phyloP scores from a whole-genome alignment of 1,139 yeast species.

The Protomyces macrosporus region DNA sequence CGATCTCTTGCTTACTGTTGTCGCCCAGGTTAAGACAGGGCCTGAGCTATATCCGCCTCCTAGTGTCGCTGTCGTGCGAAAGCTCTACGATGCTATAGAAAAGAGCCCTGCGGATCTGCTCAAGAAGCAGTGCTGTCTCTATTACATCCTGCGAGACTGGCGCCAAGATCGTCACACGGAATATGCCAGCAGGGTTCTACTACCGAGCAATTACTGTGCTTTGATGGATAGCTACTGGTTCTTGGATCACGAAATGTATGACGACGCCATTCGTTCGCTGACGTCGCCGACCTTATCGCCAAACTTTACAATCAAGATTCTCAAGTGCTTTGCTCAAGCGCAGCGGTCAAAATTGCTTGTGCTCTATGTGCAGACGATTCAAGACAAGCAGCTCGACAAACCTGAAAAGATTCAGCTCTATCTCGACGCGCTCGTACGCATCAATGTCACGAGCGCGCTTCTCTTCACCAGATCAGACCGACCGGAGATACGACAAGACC shows the following conservation, averaged over 20 bases:
- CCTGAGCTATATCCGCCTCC: slow-evolving; percentile 11
- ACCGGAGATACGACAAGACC: background rate
- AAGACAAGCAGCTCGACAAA: slow-evolving; percentile 7
- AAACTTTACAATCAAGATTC: slow-evolving; percentile 19
- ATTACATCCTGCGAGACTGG: slow-evolving; percentile 23
- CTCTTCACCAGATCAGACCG: slow-evolving; percentile 9
- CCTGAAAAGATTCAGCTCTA: slow-evolving; percentile 5
- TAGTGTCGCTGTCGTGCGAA: slow-evolving; percentile 6
- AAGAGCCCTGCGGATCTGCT: slow-evolving; percentile 16
- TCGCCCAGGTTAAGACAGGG: slow-evolving; percentile 2
- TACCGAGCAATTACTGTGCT: slow-evolving; percentile 17
- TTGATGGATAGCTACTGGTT: slow-evolving; percentile 23
- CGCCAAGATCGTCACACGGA: background rate
- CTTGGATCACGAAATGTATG: slow-evolving; percentile 2
- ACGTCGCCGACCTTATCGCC: slow-evolving; percentile 15
- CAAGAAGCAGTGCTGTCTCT: slow-evolving; percentile 24
- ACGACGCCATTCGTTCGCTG: slow-evolving; percentile 5
- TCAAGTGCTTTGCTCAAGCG: slow-evolving; percentile 1
- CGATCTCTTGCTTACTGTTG: slow-evolving; percentile 17
- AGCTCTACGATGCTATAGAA: slow-evolving; percentile 19
- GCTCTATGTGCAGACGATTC: slow-evolving; percentile 13
- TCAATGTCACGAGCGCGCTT: slow-evolving; percentile 9
- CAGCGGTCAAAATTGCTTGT: background rate
- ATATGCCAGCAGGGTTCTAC: slow-evolving; percentile 4
- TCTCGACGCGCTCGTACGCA: slow-evolving; percentile 1